Evolutionary conservation across 75 land plant genomes (phyloP), one percentile per base, ranked within the genome.

Genomic region (Azolla pinnata): DNA sequence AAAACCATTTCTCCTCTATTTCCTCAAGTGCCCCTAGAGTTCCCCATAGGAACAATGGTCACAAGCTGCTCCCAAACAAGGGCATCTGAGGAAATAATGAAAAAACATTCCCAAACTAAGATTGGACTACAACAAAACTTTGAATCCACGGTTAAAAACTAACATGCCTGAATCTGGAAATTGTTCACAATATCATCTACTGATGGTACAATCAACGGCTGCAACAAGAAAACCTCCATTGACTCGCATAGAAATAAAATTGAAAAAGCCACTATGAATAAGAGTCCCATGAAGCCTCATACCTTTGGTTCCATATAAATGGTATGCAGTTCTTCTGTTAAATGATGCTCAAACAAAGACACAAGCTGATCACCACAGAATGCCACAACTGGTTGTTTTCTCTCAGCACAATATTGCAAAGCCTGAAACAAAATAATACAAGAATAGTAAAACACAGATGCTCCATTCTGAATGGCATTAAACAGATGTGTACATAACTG

Each of bases 241-340:
- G 10, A 35, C 40, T 35, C 12, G 5, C 10, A 12, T 35, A 35
- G 40, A 35, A 5, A 5, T n/a, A n/a, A n/a, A n/a, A n/a, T n/a
- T n/a, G n/a, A n/a, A n/a, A n/a, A n/a, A n/a, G n/a, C n/a, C n/a
- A n/a, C n/a, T n/a, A n/a, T n/a, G n/a, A n/a, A n/a, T n/a, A 28
- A 20, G 28, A 18, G 2, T 24, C 18, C 2, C 35, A 59, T 27
- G 0, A 20, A 60, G 21, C 32, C 5, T 18, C 47, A 18, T 57
- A 92, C 95, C 92, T 82, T 88, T 38, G 95, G 95, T 52, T 92
- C 98, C 54, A 71, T 83, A 69, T 85, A 92, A 38, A 75, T 58
- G 4, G 83, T 72, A 56, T 92, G 98, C 49, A 92, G 79, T 33
- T 78, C 56, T 31, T 92, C 95, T 66, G 81, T 76, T 14, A 81